Conservation (phyloP, 768 basidiomycete genomes). For the Boletus vinaceobasis region DNA sequence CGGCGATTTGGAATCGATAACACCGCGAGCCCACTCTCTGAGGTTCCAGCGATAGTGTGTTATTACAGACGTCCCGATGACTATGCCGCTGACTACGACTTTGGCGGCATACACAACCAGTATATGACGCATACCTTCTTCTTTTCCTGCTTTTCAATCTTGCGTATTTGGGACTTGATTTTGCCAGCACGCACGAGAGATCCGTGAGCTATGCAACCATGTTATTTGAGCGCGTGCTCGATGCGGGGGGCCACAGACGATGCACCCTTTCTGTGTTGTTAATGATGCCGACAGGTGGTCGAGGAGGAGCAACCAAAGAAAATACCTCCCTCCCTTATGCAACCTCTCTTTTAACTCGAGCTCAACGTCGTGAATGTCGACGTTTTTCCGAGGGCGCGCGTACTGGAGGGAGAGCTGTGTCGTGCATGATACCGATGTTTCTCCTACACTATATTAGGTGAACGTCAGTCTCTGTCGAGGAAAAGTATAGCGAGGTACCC, state of each 20-base stretch:
- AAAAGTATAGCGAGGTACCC: neutral
- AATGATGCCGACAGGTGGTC: slow-evolving; percentile 28
- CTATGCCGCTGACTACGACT: too few species aligned
- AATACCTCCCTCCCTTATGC: slow-evolving; percentile 41
- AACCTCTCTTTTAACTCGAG: slow-evolving; percentile 31
- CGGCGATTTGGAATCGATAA: slow-evolving; percentile 49
- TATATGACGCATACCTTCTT: too few species aligned
- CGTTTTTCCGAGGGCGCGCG: slow-evolving; percentile 44
- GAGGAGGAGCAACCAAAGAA: slow-evolving; percentile 35
- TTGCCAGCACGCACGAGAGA: too few species aligned
- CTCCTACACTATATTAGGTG: neutral
- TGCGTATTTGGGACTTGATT: too few species aligned
- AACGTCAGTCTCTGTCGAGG: neutral
- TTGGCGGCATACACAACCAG: too few species aligned
- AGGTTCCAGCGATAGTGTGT: neutral
- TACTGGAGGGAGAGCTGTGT: slow-evolving; percentile 50
- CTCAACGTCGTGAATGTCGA: slow-evolving; percentile 59
- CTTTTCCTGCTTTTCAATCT: too few species aligned
- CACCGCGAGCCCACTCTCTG: neutral
- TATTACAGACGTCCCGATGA: too few species aligned
- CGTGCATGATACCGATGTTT: neutral
- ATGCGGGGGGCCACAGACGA: slow-evolving; percentile 8
- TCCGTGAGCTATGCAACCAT: too few species aligned
- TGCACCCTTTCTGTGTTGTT: slow-evolving; percentile 71
- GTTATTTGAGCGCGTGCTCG: neutral